These are phyloP conservation scores for Capsicum baccatum DNA, from an alignment of 257 asterid species.

Conservation along the genomic window DNA sequence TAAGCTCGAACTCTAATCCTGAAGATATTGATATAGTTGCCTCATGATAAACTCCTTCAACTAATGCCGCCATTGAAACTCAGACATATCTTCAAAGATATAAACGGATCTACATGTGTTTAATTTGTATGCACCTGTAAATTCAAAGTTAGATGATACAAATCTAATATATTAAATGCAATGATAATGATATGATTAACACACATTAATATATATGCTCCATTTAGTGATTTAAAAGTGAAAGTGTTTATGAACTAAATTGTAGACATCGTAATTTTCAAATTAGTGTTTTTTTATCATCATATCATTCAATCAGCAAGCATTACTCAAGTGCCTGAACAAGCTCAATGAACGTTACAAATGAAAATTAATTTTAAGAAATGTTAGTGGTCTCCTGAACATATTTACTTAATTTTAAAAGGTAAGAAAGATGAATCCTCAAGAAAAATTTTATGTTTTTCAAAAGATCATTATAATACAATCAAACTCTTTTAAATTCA, in stretches of 20 bases:
- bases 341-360: slow-evolving; percentile 24
- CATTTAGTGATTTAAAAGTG: no score
- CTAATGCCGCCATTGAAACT: slow-evolving; percentile 29
- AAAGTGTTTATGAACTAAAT: no score
- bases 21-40: slow-evolving; percentile 42
- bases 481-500: slow-evolving; percentile 22
- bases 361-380: slow-evolving; percentile 21
- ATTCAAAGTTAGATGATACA: background rate
- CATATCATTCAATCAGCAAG: slow-evolving; percentile 29
- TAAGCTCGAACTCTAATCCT: slow-evolving; percentile 52
- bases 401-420: slow-evolving; percentile 13
- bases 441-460: slow-evolving; percentile 21
- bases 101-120: background rate
- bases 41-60: slow-evolving; percentile 40
- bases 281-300: slow-evolving; percentile 4
- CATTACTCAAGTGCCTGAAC: slow-evolving; percentile 23
- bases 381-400: slow-evolving; percentile 57
- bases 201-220: background rate
- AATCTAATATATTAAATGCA: background rate
- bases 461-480: slow-evolving; percentile 32
- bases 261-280: slow-evolving; percentile 44
- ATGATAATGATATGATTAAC: background rate
- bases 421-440: slow-evolving; percentile 20
- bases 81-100: background rate
- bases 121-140: background rate